Evolutionary conservation across 805 yeast species (phyloP).

Genomic region (Candida hungchunana): DNA sequence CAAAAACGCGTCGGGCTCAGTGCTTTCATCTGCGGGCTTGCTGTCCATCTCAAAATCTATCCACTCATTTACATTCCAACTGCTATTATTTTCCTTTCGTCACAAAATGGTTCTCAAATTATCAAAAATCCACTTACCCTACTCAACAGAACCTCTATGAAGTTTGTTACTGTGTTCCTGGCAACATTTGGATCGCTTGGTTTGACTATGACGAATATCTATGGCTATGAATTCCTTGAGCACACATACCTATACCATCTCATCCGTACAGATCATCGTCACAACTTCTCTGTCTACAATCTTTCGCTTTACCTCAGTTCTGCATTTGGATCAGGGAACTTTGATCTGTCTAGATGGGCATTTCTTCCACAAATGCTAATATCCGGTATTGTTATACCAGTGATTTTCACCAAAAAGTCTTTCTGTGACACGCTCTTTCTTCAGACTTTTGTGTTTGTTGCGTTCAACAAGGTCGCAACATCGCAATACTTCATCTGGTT

Average conservation of each 20-base stretch:
- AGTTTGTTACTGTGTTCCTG: conserved; percentile 37
- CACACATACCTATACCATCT: conserved; percentile 84
- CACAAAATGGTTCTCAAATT: conserved; percentile 24
- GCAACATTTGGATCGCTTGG: conserved; percentile 46
- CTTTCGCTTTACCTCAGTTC: conserved; percentile 64
- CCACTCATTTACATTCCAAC: conserved; percentile 88
- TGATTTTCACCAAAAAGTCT: conserved; percentile 37
- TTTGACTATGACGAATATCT: conserved; percentile 56
- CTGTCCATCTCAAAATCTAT: conserved; percentile 87
- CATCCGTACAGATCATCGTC: conserved; percentile 84
- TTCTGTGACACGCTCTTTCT: conserved; percentile 57
- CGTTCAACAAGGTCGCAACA: conserved; percentile 80
- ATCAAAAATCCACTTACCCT: conserved; percentile 10
- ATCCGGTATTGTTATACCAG: conserved; percentile 57
- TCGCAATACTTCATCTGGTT: conserved; percentile 97
- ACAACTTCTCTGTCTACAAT: conserved; percentile 88
- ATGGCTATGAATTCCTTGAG: conserved; percentile 70
- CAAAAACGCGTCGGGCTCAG: conserved; percentile 29
- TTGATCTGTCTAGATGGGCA: conserved; percentile 53
- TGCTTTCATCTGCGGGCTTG: conserved; percentile 37
- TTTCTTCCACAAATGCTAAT: conserved; percentile 78
- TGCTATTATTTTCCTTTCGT: conserved; percentile 43
- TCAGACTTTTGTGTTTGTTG: conserved; percentile 74
- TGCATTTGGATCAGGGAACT: conserved; percentile 17
- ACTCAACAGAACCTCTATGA: conserved; percentile 39